phyloP scores from a whole-genome alignment of 257 asterid genomes.

The Nyctanthes arbortristis region DNA sequence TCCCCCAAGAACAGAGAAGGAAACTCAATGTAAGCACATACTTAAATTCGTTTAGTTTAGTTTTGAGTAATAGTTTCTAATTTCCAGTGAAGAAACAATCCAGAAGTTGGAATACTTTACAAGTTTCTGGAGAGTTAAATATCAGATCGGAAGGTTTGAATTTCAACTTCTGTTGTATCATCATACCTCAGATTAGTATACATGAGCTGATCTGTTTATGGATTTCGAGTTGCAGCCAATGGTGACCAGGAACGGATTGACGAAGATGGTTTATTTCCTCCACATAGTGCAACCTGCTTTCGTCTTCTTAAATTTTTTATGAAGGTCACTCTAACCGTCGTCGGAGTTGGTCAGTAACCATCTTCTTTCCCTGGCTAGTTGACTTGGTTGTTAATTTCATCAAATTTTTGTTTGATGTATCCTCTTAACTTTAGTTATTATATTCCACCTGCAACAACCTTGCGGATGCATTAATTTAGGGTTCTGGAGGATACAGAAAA shows the following conservation, averaged over 20 bases:
- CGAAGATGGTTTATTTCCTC: not conserved
- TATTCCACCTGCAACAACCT: not conserved
- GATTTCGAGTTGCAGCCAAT: not conserved
- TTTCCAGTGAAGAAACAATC: not conserved
- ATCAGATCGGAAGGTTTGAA: not conserved
- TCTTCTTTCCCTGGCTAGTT: not conserved
- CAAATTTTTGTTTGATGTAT: not conserved
- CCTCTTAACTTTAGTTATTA: not conserved
- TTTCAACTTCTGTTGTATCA: not conserved
- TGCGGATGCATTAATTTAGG: slow-evolving; percentile 35
- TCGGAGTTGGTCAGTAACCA: not conserved
- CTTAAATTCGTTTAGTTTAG: not conserved
- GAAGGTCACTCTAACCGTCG: not conserved
- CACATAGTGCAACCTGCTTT: not conserved
- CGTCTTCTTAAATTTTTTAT: not conserved
- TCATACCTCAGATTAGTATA: not conserved
- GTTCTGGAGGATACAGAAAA: slow-evolving; percentile 30
- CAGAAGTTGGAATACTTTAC: not conserved
- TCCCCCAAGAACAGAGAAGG: slow-evolving; percentile 1
- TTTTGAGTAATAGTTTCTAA: not conserved
- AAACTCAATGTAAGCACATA: slow-evolving; percentile 15
- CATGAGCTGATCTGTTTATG: too few relatives aligned
- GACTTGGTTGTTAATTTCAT: not conserved
- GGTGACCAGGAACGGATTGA: not conserved
- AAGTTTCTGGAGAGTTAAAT: too few relatives aligned